Percentiles rank a stretch among this genome's conserved stretches.
Conservation (phyloP, 345 rosid genomes). For the Populus euphratica region DNA sequence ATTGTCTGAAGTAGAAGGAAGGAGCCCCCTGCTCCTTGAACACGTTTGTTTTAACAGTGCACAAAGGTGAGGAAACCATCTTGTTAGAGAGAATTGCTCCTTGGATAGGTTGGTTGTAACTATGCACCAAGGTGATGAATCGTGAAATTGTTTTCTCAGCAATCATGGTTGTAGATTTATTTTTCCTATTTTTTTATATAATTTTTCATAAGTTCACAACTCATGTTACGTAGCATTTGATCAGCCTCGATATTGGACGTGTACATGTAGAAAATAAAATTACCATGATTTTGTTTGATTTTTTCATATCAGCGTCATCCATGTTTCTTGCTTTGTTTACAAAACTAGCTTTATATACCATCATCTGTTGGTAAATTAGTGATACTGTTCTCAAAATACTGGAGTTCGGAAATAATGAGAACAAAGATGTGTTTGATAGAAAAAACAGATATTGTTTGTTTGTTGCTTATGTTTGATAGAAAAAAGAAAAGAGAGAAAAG, state of each 20-base stretch:
- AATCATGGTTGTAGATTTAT: background rate
- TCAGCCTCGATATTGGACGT: background rate
- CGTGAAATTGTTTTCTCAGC: background rate
- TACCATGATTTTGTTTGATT: background rate
- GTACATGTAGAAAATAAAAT: slow-evolving; percentile 18
- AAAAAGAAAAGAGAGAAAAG: too few species aligned
- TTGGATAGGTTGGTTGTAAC: background rate
- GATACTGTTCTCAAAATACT: too few species aligned
- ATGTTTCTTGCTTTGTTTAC: background rate
- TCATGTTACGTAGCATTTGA: background rate
- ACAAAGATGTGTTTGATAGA: too few species aligned
- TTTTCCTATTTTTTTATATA: background rate
- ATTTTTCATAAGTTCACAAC: background rate
- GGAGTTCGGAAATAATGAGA: too few species aligned
- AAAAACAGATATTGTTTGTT: too few species aligned
- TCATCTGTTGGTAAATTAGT: too few species aligned
- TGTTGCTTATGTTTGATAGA: too few species aligned
- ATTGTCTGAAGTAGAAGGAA: background rate
- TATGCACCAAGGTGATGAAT: background rate
- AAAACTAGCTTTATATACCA: too few species aligned
- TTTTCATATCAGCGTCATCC: background rate
- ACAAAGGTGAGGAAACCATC: background rate
- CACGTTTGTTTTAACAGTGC: background rate
- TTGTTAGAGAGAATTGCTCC: background rate
- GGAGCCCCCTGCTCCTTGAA: background rate